Evolutionary conservation across 2,329 filamentous ascomycete species (phyloP), one percentile per base, ranked within the genome.

Genomic region (Hortaea werneckii): DNA sequence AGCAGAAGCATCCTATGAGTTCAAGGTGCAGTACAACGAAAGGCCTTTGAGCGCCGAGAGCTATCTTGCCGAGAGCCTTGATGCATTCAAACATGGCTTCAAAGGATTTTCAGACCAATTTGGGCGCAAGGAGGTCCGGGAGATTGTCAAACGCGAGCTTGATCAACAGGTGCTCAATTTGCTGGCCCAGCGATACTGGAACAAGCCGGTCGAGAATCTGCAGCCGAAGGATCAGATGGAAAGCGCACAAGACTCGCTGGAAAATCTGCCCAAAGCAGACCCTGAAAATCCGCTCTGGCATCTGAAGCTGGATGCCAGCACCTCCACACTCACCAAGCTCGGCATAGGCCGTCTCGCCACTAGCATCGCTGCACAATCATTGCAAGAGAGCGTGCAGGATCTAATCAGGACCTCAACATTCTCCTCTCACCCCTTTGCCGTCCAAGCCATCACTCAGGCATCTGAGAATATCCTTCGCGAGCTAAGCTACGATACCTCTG

Each of bases 21-120:
- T 95, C 75, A 98, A 98, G 65, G 92, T 98, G 5, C 94, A 98
- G 65, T 98, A 98, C 69, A 98, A 98, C 60, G 92, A 98, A 63
- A 82, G 92, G 5, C 87, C 90, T 1, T 73, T 98, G 32, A 95
- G 87, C 42, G 92, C 92, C 1, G 92, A 98, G 63, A 95, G 90
- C 4, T 98, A 98, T 62, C 77, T 98, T 35, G 92, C 92, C 1
- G 92, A 96, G 65, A 94, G 86, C 54, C 72, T 98, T 3, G 92
- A 98, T 65, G 82, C 83, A 13, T 96, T 98, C 76, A 98, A 98
- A 68, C 94, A 96, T 65, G 87, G 87, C 0, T 98, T 98, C 70
- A 95, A 95, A 63, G 83, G 85, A 54, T 95, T 96, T 60, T 82
- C 87, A 0, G 87, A 94, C 54, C 77, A 79, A 29, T 98, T 98